These are phyloP conservation scores for Plantago rigida DNA, from an alignment of 305 asterid genomes.

Conservation along the genomic window DNA sequence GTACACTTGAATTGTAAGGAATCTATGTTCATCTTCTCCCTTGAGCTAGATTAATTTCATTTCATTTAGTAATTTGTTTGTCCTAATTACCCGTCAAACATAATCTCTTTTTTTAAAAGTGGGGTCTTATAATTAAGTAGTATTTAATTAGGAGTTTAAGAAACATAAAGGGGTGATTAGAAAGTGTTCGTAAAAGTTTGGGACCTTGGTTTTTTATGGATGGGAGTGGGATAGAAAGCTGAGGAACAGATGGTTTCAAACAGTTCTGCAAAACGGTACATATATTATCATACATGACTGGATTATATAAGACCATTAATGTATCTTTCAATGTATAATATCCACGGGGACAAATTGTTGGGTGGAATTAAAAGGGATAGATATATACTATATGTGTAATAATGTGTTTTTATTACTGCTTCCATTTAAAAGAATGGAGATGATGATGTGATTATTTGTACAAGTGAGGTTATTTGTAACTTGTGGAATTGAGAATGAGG, in stretches of 20 bases:
- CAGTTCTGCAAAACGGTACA: slow-evolving; percentile 32
- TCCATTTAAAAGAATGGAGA: neutral
- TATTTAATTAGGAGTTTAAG: neutral
- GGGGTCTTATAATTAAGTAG: no score
- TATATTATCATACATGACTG: neutral
- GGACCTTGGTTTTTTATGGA: slow-evolving; percentile 27
- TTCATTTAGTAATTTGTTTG: slow-evolving; percentile 4
- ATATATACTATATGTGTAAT: no score
- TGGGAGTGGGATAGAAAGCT: slow-evolving; percentile 40
- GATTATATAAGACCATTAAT: no score
- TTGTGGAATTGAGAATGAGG: neutral
- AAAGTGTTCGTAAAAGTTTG: neutral
- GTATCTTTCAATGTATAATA: neutral
- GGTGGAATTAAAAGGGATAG: slow-evolving; percentile 23
- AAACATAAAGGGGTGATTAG: slow-evolving; percentile 22
- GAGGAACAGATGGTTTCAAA: slow-evolving; percentile 48
- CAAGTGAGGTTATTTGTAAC: neutral
- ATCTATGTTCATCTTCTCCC: no score
- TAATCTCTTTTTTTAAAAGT: neutral
- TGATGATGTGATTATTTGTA: neutral
- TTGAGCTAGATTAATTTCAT: no score
- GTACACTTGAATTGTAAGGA: no score
- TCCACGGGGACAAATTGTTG: slow-evolving; percentile 37
- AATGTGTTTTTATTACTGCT: no score
- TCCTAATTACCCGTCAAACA: neutral